Conservation (phyloP, 768 basidiomycete species). For the Erythrobasidium yunnanense region DNA sequence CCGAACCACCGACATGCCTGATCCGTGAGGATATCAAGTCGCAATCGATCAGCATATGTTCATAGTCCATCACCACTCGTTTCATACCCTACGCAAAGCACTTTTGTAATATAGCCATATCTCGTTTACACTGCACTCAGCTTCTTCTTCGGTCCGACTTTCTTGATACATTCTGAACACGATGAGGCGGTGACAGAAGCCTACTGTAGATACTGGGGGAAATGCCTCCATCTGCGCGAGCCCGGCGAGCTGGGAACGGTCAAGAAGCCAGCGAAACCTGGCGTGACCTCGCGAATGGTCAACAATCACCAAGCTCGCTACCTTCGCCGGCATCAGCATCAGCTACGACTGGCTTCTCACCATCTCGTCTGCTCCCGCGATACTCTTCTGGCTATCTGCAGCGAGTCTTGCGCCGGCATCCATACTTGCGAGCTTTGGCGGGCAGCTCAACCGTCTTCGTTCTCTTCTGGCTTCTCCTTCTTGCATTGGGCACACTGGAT, state of each 20-base stretch:
- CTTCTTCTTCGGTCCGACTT: too few species aligned
- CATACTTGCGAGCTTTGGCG: not conserved
- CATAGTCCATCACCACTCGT: too few species aligned
- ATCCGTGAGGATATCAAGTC: too few species aligned
- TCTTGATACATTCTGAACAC: too few species aligned
- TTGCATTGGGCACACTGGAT: not conserved
- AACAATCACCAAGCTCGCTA: not conserved
- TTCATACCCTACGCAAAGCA: too few species aligned
- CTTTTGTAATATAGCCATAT: too few species aligned
- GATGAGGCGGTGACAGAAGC: too few species aligned
- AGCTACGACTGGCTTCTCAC: not conserved
- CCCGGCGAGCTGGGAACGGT: not conserved
- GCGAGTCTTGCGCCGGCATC: not conserved
- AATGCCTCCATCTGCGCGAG: not conserved
- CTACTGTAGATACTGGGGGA: too few species aligned
- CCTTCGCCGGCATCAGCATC: constrained; percentile 6
- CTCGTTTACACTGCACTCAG: too few species aligned
- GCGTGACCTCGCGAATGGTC: not conserved
- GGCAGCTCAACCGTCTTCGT: not conserved
- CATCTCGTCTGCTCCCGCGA: not conserved
- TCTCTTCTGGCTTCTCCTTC: not conserved
- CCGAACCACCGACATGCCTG: too few species aligned
- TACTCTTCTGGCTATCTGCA: not conserved
- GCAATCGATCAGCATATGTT: too few species aligned
- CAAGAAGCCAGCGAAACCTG: not conserved